A percentile compares a stretch with the other conserved stretches of the same genome.
Evolutionary conservation across 2,329 filamentous ascomycete species (phyloP).

Genomic region (Metarhizium robertsii): DNA sequence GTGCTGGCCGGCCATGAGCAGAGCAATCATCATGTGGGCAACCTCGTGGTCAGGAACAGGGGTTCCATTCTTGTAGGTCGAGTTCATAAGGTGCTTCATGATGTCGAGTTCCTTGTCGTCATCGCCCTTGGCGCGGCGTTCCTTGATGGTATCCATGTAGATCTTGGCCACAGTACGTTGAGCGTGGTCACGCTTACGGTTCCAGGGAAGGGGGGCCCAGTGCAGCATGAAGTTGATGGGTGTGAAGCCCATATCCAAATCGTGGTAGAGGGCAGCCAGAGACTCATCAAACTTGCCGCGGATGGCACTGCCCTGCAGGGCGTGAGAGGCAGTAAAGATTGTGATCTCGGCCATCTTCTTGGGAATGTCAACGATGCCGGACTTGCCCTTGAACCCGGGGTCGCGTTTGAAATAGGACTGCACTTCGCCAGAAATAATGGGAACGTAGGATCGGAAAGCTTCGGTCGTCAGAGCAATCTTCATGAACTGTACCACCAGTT

Average conservation of each 20-base stretch:
- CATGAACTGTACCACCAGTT: constrained; percentile 52
- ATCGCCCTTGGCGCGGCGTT: constrained; percentile 47
- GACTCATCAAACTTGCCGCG: constrained; percentile 70
- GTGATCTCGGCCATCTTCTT: constrained; percentile 77
- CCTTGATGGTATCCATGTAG: constrained; percentile 73
- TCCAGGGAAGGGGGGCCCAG: constrained; percentile 84
- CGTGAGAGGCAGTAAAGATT: constrained; percentile 80
- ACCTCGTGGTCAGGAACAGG: constrained; percentile 75
- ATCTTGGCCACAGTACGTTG: constrained; percentile 72
- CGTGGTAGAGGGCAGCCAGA: constrained; percentile 76
- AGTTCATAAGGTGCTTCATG: constrained; percentile 85
- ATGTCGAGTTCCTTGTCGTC: constrained; percentile 58
- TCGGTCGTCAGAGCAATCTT: constrained; percentile 71
- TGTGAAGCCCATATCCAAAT: constrained; percentile 83
- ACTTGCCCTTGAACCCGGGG: constrained; percentile 56
- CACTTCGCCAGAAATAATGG: constrained; percentile 68
- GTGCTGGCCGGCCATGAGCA: constrained; percentile 88
- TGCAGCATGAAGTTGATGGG: constrained; percentile 86
- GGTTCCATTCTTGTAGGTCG: constrained; percentile 73
- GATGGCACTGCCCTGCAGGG: constrained; percentile 76
- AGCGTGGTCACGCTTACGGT: constrained; percentile 69
- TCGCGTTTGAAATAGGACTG: constrained; percentile 61
- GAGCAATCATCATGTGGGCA: constrained; percentile 88
- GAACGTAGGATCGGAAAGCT: constrained; percentile 66
- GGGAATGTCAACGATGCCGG: constrained; percentile 62